Evolutionary conservation across 1,284 basidiomycete genomes (phyloP).

Genomic region (Neolentinus lepideus): DNA sequence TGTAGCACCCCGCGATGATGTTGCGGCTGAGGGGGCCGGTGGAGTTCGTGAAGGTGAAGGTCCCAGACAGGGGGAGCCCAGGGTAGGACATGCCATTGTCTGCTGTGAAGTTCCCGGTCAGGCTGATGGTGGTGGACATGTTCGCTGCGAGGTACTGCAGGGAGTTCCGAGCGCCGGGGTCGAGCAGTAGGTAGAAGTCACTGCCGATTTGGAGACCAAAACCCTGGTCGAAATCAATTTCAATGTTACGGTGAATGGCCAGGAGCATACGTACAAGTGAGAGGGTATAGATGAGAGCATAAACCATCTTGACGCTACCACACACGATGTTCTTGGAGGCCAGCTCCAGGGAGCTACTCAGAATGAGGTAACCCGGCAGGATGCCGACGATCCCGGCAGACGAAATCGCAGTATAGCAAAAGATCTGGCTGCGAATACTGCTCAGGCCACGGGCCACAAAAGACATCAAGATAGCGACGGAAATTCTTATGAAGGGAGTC

Average conservation of each 20-base stretch:
- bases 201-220: conserved; percentile 87
- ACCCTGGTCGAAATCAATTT: conserved; percentile 27
- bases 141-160: conserved; percentile 45
- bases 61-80: conserved; percentile 48
- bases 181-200: conserved; percentile 77
- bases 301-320: conserved; percentile 87
- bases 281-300: conserved; percentile 84
- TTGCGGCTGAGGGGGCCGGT: conserved; percentile 32
- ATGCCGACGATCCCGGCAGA: conserved; percentile 79
- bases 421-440: conserved; percentile 64
- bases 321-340: conserved; percentile 86
- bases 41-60: conserved; percentile 68
- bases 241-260: background rate
- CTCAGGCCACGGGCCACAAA: conserved; percentile 75
- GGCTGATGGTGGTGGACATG: conserved; percentile 37
- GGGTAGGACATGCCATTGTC: conserved; percentile 45
- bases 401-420: conserved; percentile 85
- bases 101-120: conserved; percentile 63
- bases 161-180: conserved; percentile 46
- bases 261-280: conserved; percentile 38
- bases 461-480: conserved; percentile 74
- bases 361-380: conserved; percentile 76
- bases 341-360: conserved; percentile 80
- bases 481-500: conserved; percentile 47
- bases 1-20: conserved; percentile 62